These are phyloP conservation scores for Mycena vulgaris DNA, from an alignment of 768 basidiomycete genomes.

Conservation along the genomic window DNA sequence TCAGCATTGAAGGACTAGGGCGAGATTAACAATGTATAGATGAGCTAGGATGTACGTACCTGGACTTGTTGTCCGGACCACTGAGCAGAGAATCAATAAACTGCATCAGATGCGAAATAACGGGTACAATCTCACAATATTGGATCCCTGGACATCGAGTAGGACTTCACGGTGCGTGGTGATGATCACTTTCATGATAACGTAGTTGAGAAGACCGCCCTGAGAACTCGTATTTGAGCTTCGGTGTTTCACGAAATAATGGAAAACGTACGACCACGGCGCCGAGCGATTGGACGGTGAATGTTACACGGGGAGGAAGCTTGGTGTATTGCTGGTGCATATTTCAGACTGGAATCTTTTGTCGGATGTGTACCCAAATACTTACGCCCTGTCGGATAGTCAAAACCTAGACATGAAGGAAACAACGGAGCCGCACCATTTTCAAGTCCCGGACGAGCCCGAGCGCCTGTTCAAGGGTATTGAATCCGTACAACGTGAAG, in stretches of 20 bases:
- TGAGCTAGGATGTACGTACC: constrained; percentile 55
- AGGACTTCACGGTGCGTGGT: constrained; percentile 64
- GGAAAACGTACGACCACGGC: constrained; percentile 47
- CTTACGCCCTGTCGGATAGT: constrained; percentile 47
- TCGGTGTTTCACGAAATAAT: neutral
- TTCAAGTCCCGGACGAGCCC: constrained; percentile 63
- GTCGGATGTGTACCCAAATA: neutral
- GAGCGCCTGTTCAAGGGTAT: constrained; percentile 57
- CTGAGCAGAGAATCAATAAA: neutral
- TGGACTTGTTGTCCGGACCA: constrained; percentile 65
- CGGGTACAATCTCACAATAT: constrained; percentile 50
- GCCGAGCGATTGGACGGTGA: constrained; percentile 64
- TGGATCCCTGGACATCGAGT: constrained; percentile 69
- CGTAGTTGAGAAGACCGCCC: constrained; percentile 59
- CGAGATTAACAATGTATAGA: neutral
- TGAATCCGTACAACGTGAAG: constrained; percentile 58
- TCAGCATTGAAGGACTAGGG: constrained; percentile 57
- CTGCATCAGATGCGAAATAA: neutral
- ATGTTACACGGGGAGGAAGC: constrained; percentile 64
- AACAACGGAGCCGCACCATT: constrained; percentile 49
- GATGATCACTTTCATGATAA: constrained; percentile 60
- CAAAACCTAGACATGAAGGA: constrained; percentile 36
- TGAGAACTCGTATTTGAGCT: neutral
- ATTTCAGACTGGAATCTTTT: constrained; percentile 47
- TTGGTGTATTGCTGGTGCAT: constrained; percentile 56